A percentile compares a stretch with the other conserved stretches of the same genome.
These are phyloP conservation scores for Medicago lupulina DNA, from an alignment of 306 rosid genomes.

Conservation along the genomic window DNA sequence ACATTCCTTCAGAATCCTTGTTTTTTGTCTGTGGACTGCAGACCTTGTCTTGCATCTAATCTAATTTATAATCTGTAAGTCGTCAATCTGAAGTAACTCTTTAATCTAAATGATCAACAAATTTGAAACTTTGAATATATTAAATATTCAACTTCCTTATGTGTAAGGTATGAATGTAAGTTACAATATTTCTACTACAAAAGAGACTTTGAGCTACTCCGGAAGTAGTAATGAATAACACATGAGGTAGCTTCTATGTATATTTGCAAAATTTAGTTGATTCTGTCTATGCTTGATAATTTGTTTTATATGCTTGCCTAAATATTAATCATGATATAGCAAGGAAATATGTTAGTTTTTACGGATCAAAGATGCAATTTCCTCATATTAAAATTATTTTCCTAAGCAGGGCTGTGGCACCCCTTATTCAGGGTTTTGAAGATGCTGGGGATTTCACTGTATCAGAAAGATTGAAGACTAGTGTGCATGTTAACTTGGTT, in stretches of 20 bases:
- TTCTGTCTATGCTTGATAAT: conserved; percentile 28
- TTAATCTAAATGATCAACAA: conserved; percentile 1
- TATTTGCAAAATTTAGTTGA: conserved; percentile 3
- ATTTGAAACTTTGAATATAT: conserved; percentile 6
- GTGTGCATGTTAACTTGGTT: conserved; percentile 79
- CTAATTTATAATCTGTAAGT: neutral
- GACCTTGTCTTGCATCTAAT: conserved; percentile 18
- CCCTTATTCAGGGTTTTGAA: conserved; percentile 99
- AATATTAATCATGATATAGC: conserved; percentile 24
- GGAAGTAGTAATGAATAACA: conserved; percentile 4
- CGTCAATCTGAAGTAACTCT: conserved; percentile 5
- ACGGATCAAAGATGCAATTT: conserved; percentile 44
- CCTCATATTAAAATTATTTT: conserved; percentile 60
- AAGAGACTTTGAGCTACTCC: conserved; percentile 6
- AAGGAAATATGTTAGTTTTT: conserved; percentile 32
- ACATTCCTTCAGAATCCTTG: conserved; percentile 13
- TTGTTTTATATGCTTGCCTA: conserved; percentile 25
- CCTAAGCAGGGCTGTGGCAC: conserved; percentile 98
- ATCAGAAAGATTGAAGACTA: conserved; percentile 89
- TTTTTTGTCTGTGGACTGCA: conserved; percentile 21
- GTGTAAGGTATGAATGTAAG: conserved; percentile 1
- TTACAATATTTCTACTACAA: conserved; percentile 1
- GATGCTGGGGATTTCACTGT: conserved; percentile 96
- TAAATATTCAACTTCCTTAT: neutral
- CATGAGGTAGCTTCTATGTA: conserved; percentile 13